Base-by-base conservation (phyloP, 2,329 filamentous ascomycete species). In the Fusarium torulosum region DNA sequence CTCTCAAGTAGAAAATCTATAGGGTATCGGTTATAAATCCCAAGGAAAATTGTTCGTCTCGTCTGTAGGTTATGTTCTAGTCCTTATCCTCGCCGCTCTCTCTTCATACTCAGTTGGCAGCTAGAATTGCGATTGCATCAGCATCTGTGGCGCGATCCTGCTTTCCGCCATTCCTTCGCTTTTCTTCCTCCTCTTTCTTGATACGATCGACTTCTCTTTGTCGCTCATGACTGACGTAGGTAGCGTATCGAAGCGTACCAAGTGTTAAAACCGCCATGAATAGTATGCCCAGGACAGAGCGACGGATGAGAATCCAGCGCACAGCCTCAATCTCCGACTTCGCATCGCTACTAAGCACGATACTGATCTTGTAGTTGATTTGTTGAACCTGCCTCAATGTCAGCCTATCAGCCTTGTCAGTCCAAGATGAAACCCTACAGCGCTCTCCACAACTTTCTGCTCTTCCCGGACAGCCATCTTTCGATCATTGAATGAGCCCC, bases 311-410 rank as follows among this genome's bases (percentile, higher is more conserved):
- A 40, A 97, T 89, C 96, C 96, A 98, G 61, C 96, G 86, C 47
- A 99, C 82, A 2, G 90, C 91, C 78, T 99, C 96, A 47, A 98
- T 94, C 72, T 97, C 92, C 6, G 92, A 95, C 77, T 95, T 94
- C 46, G 91, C 89, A 78, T 98, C 96, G 65, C 93, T 96, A 77
- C 93, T 96, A 42, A 99, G 85, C 40, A 88, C 86, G 31, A 97
- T 93, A 21, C 92, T 96, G 78, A 99, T 98, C 77, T 97, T 96
- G 80, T 98, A 97, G 79, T 95, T 97, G 71, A 98, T 86, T 81
- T 97, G 91, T 83, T 97, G 94, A 66, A 97, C 94, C 85, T 93
- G 73, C 6, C 15, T 8, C 10, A 19, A 27, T 53, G 53, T 74
- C 33, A 74, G 65, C 33, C 21, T 38, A 13, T 35, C 29, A 17